Evolutionary conservation across 306 rosid species (phyloP), one percentile per base, ranked within the genome.

Genomic region (Cyclanthera cordifolia): DNA sequence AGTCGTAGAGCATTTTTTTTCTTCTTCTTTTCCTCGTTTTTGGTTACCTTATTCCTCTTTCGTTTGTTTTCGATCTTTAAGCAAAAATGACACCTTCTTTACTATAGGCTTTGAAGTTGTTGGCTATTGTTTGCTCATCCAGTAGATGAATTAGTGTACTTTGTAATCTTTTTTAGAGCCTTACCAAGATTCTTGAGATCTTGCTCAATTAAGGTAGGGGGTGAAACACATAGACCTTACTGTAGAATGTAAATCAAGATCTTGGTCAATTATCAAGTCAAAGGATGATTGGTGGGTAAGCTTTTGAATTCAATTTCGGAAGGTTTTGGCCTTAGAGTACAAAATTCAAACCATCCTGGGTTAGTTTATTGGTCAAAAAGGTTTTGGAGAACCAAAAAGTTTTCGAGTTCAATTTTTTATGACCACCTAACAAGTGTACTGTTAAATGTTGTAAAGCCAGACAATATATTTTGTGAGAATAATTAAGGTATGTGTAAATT

Each of bases 1-100:
- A 79, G 69, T 75, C 76, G 87, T 86, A 81, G 71, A 81, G 76
- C 72, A 49, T 80, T 68, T 30, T 11, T 71, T 27, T 30, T 11
- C 67, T 27, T 15, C 16, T 43, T 43, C 70, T 13, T 24, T 15
- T 0, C 39, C 49, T 63, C 17, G 59, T 30, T 66, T 60, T 28
- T 37, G 5, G 20, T 54, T 23, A 3, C 27, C 15, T 2, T 64
- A 60, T 50, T 64, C 32, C 16, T 30, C 21, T 34, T 67, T 67
- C 15, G 20, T 20, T 53, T 17, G 49, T 43, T 70, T 51, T 9
- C 32, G 45, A 2, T 9, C 16, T 37, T 68, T 41, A 12, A 63
- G 69, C 69, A 2, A 34, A 64, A 64, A 64, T 21, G 52, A 32
- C 53, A 21, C 53, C 41, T 66, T 24, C 41, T 65, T 46, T 23